phyloP scores from a whole-genome alignment of 371 early-diverging fungal genomes.

The Mucor indicus region DNA sequence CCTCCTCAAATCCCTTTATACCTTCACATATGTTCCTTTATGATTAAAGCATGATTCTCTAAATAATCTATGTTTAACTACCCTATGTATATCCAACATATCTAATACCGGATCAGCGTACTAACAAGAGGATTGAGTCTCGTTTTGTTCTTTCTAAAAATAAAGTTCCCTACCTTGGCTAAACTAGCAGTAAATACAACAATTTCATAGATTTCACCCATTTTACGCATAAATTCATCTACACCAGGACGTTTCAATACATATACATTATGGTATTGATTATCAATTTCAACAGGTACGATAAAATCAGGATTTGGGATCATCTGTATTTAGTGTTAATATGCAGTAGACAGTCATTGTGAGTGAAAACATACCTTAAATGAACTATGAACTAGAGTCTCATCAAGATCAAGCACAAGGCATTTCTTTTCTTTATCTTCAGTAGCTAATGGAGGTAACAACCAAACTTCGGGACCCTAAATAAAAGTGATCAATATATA shows the following conservation, averaged over 20 bases:
- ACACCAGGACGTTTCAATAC: constrained; percentile 96
- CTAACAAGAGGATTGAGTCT: constrained; percentile 33
- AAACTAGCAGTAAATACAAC: constrained; percentile 96
- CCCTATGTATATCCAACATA: constrained; percentile 81
- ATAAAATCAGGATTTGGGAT: constrained; percentile 84
- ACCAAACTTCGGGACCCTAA: constrained; percentile 28
- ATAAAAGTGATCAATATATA: background rate
- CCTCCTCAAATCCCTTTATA: constrained; percentile 19
- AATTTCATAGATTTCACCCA: constrained; percentile 89
- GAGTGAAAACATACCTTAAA: constrained; percentile 42
- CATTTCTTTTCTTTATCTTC: constrained; percentile 47
- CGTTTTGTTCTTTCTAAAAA: background rate
- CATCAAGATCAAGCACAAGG: constrained; percentile 66
- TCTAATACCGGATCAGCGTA: constrained; percentile 97
- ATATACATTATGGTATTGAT: constrained; percentile 88
- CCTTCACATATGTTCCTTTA: constrained; percentile 95
- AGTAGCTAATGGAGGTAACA: constrained; percentile 37
- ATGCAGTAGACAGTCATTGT: background rate
- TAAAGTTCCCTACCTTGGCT: constrained; percentile 67
- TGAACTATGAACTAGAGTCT: constrained; percentile 64
- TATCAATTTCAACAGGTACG: constrained; percentile 90
- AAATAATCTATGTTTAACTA: constrained; percentile 89
- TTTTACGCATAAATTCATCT: constrained; percentile 83
- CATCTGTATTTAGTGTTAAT: constrained; percentile 32
- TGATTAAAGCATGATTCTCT: constrained; percentile 95